Evolutionary conservation across 169 alveolate species (phyloP), one percentile per base, ranked within the genome.

Genomic region (Eimeria acervulina): DNA sequence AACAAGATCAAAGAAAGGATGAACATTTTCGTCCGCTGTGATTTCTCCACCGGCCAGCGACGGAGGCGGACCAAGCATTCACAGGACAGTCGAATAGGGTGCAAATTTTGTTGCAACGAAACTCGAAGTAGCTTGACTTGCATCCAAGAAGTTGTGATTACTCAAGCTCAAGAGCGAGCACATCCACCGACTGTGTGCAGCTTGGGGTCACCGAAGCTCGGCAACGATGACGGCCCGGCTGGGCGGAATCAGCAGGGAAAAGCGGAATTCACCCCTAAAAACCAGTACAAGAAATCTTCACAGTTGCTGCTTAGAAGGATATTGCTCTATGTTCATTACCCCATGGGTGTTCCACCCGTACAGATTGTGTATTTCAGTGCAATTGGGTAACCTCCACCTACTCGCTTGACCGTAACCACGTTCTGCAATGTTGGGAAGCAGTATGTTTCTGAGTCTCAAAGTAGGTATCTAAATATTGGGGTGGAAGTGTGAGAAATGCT

Each of bases 1-100:
- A 85, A 85, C 93, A 85, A 59, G 33, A 59, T n/a, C n/a, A 85
- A 31, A 17, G 93, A 85, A 33, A 85, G 59, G 31, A 85, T 1
- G 33, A 85, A 85, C 93, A 85, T 85, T 28, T 83, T 83, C 91
- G 15, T 33, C 21, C 2, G 51, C 17, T 51, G 91, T 17, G 81
- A n/a, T 31, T 10, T 36, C 47, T 70, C 47, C 51, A 36, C 44
- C 8, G 13, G 81, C n/a, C n/a, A 28, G 47, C 51, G 51, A 12
- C 81, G 28, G 81, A 70, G 31, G 51, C 8, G 51, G 28, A 0
- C 38, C 81, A 36, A 17, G 28, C 31, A 47, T 36, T 70, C 51
- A 70, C 51, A 13, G 1, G 81, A n/a, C 47, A 33, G 17, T 33
- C 28, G 0, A 70, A 70, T 31, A 61, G 74, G 6, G 3, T 55